Conservation (phyloP, 2,329 filamentous ascomycete species). For the Cordyceps tenuipes region DNA sequence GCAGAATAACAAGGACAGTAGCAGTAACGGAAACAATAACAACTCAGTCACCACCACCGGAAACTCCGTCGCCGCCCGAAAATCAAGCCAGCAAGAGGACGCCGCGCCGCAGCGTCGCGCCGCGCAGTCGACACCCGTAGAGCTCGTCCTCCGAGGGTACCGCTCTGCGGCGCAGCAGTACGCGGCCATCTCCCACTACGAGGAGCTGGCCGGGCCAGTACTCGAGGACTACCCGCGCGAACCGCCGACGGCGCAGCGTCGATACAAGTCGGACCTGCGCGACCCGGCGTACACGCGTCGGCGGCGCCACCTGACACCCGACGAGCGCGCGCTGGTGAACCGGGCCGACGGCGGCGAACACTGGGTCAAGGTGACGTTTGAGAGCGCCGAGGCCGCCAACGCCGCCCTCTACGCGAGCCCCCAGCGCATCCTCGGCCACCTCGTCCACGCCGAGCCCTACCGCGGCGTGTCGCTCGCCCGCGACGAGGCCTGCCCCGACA, state of each 20-base stretch:
- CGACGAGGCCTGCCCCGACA: constrained; percentile 54
- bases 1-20: constrained; percentile 29
- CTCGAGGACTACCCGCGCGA: constrained; percentile 90
- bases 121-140: constrained; percentile 44
- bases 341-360: constrained; percentile 75
- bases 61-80: constrained; percentile 22
- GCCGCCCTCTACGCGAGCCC: constrained; percentile 62
- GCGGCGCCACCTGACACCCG: constrained; percentile 51
- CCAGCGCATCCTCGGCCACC: constrained; percentile 60
- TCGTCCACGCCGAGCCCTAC: constrained; percentile 65
- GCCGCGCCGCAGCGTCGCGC: constrained; percentile 27
- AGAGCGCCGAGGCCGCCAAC: constrained; percentile 63
- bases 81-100: constrained; percentile 30
- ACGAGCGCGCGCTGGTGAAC: constrained; percentile 72
- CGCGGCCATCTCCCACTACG: constrained; percentile 82
- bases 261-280: constrained; percentile 67
- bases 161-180: constrained; percentile 59
- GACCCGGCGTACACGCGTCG: constrained; percentile 63
- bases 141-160: constrained; percentile 82
- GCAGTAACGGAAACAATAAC: constrained; percentile 8
- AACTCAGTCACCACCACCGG: constrained; percentile 21
- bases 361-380: constrained; percentile 86
- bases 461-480: constrained; percentile 53
- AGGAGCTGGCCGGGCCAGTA: constrained; percentile 75
- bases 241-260: constrained; percentile 60